Evolutionary conservation across 2,329 filamentous ascomycete genomes (phyloP), one percentile per base, ranked within the genome.

Genomic region (Coleophoma eucalyptorum): DNA sequence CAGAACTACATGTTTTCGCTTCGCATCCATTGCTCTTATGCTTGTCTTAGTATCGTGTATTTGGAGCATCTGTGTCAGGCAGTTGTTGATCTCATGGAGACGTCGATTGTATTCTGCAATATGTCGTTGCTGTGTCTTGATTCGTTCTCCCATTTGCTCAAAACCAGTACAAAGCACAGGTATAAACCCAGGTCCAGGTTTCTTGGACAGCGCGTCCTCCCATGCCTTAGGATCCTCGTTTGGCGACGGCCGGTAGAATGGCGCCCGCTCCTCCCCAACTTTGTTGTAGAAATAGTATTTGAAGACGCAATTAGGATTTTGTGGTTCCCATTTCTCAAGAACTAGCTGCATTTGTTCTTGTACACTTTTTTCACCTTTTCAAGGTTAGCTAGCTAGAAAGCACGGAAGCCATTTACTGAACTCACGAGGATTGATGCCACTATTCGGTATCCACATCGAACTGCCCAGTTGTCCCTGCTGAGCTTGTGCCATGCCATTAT

Each of bases 261-360:
- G 87, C n/a, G 87, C 84, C 64, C 80, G 79, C 48, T 82, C 80
- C 62, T 87, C 82, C 56, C 87, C 84, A 55, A 92, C 88, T 58
- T 89, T 84, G 71, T 94, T 94, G 77, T 94, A 95, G 67, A 94
- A 90, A 73, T 93, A 93, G 64, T 88, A 77, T 67, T 90, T 87
- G 72, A 94, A 90, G 26, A 80, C 81, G 61, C 87, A 91, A 64
- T 82, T 83, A 19, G 82, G 77, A 65, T 77, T 80, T 21, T 76
- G 69, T 1, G 87, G 84, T 54, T 88, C 78, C 89, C 89, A 94
- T 71, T 92, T 91, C 53, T 82, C 75, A 48, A 82, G 73, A 38
- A 94, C 77, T 21, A 83, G 75, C 54, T 78, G 75, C 67, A 92
- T 88, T 67, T 93, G 89, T 51, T 91, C 85, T 18, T 83, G 77